phyloP scores from a whole-genome alignment of 108 stramenopile species.

The Pseudonitzschia multistriata region DNA sequence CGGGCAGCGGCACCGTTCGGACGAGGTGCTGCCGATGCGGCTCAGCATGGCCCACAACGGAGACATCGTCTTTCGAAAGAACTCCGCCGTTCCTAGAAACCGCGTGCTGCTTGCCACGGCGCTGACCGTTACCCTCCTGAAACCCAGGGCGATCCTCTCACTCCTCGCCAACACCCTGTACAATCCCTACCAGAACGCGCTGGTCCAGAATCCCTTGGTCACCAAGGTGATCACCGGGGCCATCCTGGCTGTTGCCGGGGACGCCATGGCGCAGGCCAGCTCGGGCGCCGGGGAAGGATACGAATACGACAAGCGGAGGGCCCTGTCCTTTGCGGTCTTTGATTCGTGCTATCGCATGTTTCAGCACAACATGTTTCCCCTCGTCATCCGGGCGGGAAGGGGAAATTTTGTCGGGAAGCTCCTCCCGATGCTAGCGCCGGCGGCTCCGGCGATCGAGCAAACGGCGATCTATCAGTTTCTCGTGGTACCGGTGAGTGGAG shows the following conservation, averaged over 20 bases:
- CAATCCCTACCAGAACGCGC: constrained; percentile 29
- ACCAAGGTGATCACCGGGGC: constrained; percentile 44
- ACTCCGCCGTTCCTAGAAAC: not conserved
- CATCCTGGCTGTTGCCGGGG: constrained; percentile 42
- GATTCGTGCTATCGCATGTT: constrained; percentile 51
- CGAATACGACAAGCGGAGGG: constrained; percentile 41
- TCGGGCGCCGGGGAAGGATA: not conserved
- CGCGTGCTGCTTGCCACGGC: not conserved
- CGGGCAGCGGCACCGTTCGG: not conserved
- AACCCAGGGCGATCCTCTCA: not conserved
- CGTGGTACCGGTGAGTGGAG: constrained; percentile 36
- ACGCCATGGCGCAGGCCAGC: constrained; percentile 37
- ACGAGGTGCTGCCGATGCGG: not conserved
- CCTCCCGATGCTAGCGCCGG: not conserved
- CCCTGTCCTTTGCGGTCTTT: constrained; percentile 52
- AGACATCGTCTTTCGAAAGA: not conserved
- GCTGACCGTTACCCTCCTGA: not conserved
- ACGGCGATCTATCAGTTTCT: constrained; percentile 50
- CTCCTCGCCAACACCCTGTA: not conserved
- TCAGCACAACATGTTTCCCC: constrained; percentile 47
- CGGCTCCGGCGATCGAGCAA: constrained; percentile 44
- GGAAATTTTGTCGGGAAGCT: constrained; percentile 33
- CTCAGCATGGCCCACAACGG: not conserved
- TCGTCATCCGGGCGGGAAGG: constrained; percentile 32
- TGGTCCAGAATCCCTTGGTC: constrained; percentile 24